phyloP scores from a whole-genome alignment of 768 basidiomycete species.

The Lactifluus hygrophoroides region DNA sequence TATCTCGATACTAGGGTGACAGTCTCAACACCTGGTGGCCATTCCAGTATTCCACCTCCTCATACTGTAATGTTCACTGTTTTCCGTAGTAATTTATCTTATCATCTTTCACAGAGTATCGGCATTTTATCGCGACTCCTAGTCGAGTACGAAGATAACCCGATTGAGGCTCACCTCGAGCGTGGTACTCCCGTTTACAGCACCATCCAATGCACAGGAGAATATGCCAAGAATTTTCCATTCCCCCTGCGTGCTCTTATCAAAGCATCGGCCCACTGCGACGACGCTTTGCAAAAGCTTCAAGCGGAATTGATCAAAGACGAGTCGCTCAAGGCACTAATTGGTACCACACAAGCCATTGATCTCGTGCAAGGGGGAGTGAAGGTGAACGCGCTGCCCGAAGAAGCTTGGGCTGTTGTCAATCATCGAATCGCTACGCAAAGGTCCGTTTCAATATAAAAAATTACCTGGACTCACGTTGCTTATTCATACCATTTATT shows the following conservation, averaged over 20 bases:
- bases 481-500: neutral
- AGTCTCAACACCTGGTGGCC: constrained; percentile 67
- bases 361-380: constrained; percentile 36
- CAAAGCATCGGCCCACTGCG: constrained; percentile 23
- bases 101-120: constrained; percentile 35
- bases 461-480: neutral
- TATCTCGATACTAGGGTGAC: constrained; percentile 53
- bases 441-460: constrained; percentile 18
- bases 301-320: constrained; percentile 28
- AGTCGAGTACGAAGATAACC: constrained; percentile 17
- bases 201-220: constrained; percentile 36
- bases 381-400: constrained; percentile 42
- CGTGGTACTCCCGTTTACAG: constrained; percentile 29
- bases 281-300: constrained; percentile 29
- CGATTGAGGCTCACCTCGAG: constrained; percentile 22
- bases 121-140: constrained; percentile 55
- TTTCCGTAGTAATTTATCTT: neutral
- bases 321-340: constrained; percentile 24
- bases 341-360: constrained; percentile 27
- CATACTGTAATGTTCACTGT: constrained; percentile 51
- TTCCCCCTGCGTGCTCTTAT: constrained; percentile 25
- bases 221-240: constrained; percentile 33
- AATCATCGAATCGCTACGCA: constrained; percentile 28
- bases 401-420: constrained; percentile 30
- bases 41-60: constrained; percentile 73